Evolutionary conservation across 2,329 filamentous ascomycete species (phyloP).

Genomic region (Penicillium polonicum): DNA sequence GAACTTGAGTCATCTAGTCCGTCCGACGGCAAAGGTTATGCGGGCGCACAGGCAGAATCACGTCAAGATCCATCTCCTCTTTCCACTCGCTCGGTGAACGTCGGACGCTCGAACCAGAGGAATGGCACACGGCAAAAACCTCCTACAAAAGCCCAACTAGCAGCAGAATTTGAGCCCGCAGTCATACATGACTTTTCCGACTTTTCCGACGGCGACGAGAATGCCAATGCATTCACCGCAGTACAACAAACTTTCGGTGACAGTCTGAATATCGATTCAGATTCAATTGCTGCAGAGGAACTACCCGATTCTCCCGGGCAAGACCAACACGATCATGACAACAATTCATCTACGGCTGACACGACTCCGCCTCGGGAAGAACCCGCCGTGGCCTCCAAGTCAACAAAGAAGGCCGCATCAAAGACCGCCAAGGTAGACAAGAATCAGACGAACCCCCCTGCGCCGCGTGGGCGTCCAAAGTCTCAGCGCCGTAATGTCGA

Average conservation of each 20-base stretch:
- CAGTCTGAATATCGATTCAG: constrained; percentile 23
- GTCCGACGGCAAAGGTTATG: constrained; percentile 33
- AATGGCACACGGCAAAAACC: constrained; percentile 24
- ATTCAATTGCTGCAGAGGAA: constrained; percentile 17
- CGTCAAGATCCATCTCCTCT: constrained; percentile 37
- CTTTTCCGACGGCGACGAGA: constrained; percentile 40
- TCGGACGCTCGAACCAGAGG: constrained; percentile 29
- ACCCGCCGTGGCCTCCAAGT: constrained; percentile 18
- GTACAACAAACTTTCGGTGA: constrained; percentile 28
- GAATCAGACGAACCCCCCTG: constrained; percentile 24
- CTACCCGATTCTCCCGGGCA: constrained; percentile 8
- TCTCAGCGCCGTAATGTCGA: constrained; percentile 21
- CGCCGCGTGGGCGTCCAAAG: constrained; percentile 35
- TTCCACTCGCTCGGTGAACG: constrained; percentile 37
- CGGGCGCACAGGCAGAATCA: constrained; percentile 23
- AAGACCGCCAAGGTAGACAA: constrained; percentile 21
- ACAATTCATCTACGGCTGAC: constrained; percentile 17
- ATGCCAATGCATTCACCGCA: constrained; percentile 32
- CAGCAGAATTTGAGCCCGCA: constrained; percentile 26
- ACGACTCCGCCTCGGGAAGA: constrained; percentile 13
- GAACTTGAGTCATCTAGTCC: constrained; percentile 42
- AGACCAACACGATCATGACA: constrained; percentile 21
- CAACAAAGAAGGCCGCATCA: constrained; percentile 18
- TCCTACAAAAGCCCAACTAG: constrained; percentile 17
- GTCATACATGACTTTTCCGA: constrained; percentile 33